Evolutionary conservation across 352 stramenopile species (phyloP).

Genomic region (Saprolegnia parasitica): DNA sequence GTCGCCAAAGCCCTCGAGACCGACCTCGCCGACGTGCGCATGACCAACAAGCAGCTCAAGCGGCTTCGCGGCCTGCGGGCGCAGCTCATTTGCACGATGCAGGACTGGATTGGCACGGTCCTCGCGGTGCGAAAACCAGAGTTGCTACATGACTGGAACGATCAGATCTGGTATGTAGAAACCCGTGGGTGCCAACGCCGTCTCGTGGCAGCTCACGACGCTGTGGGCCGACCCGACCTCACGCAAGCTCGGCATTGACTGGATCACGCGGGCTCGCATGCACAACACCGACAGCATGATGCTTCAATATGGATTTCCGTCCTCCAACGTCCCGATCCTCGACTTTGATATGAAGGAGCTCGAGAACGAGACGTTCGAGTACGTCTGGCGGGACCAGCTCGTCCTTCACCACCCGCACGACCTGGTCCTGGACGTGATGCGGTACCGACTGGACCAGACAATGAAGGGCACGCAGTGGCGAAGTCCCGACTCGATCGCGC

Average conservation of each 20-base stretch:
- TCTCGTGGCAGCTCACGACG: slow-evolving; percentile 10
- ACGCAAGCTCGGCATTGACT: slow-evolving; percentile 5
- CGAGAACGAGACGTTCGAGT: slow-evolving; percentile 11
- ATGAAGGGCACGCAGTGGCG: not conserved
- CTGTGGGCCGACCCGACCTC: not conserved
- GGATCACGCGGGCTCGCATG: not conserved
- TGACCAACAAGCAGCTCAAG: slow-evolving; percentile 7
- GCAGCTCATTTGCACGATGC: not conserved
- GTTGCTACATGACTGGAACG: not conserved
- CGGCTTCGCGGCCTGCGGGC: not conserved
- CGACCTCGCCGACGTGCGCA: slow-evolving; percentile 3
- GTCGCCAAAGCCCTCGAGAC: slow-evolving; percentile 1
- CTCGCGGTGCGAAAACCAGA: not conserved
- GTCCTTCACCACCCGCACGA: not conserved
- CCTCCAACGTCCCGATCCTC: not conserved
- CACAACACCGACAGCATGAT: slow-evolving; percentile 1
- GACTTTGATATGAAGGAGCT: slow-evolving; percentile 11
- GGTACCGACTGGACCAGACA: not conserved
- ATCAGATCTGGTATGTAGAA: not conserved
- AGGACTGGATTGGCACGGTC: not conserved
- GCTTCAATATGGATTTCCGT: not conserved
- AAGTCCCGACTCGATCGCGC: not conserved
- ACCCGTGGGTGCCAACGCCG: not conserved
- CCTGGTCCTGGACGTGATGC: slow-evolving; percentile 1
- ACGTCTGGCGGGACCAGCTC: slow-evolving; percentile 5